phyloP scores from a whole-genome alignment of 257 asterid species.

The Linderniella brevidens region DNA sequence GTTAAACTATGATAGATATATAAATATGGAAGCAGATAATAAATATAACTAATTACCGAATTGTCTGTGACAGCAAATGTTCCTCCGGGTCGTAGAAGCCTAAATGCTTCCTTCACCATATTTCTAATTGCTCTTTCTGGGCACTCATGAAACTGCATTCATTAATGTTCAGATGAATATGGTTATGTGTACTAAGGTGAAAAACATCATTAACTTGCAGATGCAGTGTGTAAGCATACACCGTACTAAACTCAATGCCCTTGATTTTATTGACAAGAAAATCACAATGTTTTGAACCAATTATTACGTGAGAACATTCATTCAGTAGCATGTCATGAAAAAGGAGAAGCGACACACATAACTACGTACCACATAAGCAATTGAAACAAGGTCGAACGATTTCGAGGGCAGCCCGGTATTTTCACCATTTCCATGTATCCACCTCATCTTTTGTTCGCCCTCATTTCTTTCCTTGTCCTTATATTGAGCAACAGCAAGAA shows the following conservation, averaged over 20 bases:
- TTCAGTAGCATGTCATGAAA: too few species aligned
- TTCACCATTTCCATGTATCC: conserved; percentile 90
- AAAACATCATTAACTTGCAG: too few species aligned
- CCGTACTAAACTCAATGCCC: too few species aligned
- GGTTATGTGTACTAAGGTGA: background rate
- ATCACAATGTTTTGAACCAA: background rate
- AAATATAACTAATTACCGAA: conserved; percentile 32
- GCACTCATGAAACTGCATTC: conserved; percentile 76
- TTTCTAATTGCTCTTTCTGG: conserved; percentile 77
- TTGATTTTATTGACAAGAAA: background rate
- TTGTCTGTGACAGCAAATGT: conserved; percentile 76
- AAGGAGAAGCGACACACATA: background rate
- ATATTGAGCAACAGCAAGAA: conserved; percentile 69
- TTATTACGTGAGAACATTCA: too few species aligned
- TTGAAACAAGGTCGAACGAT: conserved; percentile 75
- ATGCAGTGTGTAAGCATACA: too few species aligned
- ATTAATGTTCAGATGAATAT: conserved; percentile 2
- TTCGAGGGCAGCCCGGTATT: conserved; percentile 68
- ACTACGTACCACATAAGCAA: conserved; percentile 74
- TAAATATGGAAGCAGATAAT: too few species aligned
- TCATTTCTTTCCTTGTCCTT: conserved; percentile 39
- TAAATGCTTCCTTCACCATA: conserved; percentile 55
- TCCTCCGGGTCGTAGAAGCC: conserved; percentile 84
- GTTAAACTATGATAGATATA: too few species aligned
- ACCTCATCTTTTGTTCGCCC: conserved; percentile 26